phyloP scores from a whole-genome alignment of 2,329 filamentous ascomycete species.

The Grosmannia serpens region DNA sequence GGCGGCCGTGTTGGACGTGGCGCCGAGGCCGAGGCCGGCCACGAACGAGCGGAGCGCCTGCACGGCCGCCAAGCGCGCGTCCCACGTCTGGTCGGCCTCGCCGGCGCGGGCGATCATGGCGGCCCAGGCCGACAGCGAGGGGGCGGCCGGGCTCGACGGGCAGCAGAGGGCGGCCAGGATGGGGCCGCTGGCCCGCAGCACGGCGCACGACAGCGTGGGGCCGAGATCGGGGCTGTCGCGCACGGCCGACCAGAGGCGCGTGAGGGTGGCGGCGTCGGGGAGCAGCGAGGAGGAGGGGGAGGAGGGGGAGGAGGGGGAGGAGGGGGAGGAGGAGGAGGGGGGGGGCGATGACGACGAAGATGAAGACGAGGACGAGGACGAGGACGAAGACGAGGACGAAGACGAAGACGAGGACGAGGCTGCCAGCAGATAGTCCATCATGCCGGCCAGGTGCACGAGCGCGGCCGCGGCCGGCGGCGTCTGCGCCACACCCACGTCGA shows the following conservation, averaged over 20 bases:
- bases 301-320: too few species aligned
- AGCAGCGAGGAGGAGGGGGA: not conserved
- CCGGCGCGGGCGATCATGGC: conserved; percentile 36
- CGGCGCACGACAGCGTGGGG: conserved; percentile 36
- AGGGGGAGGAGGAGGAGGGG: not conserved
- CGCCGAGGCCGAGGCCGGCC: not conserved
- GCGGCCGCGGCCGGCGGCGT: conserved; percentile 23
- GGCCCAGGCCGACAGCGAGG: conserved; percentile 29
- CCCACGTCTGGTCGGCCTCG: conserved; percentile 45
- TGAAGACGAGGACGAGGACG: too few species aligned
- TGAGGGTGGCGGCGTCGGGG: not conserved
- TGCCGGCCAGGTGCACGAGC: conserved; percentile 32
- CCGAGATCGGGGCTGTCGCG: conserved; percentile 22
- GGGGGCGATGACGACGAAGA: too few species aligned
- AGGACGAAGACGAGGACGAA: too few species aligned
- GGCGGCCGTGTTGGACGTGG: too few species aligned
- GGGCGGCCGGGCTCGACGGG: conserved; percentile 28
- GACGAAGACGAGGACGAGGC: too few species aligned
- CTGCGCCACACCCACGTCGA: conserved; percentile 11
- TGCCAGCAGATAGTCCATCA: conserved; percentile 30
- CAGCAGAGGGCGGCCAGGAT: conserved; percentile 22
- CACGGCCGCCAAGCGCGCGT: conserved; percentile 50
- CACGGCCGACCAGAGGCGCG: conserved; percentile 16
- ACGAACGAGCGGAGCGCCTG: conserved; percentile 40
- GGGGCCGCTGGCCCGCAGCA: conserved; percentile 37